These are phyloP conservation scores for Rhipidocladum racemiflorum DNA, from an alignment of 176 grass and related monocot genomes.

Conservation along the genomic window DNA sequence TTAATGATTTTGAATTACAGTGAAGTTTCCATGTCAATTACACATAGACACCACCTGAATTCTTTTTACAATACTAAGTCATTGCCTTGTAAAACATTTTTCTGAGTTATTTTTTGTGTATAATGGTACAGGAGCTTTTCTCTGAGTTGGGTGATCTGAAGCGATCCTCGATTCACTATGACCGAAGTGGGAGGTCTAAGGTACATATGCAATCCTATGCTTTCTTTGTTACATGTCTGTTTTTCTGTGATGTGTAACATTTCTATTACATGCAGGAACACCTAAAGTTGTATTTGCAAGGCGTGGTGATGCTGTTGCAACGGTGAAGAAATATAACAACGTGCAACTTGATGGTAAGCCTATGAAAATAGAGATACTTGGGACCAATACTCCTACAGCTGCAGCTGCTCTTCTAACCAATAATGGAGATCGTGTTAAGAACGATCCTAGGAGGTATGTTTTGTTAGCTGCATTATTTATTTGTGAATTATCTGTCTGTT, in stretches of 20 bases:
- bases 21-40: neutral
- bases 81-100: constrained; percentile 11
- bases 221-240: constrained; percentile 1
- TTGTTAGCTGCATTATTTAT: neutral
- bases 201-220: constrained; percentile 26
- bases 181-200: constrained; percentile 94
- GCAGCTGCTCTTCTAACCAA: constrained; percentile 41
- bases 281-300: too few relatives aligned
- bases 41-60: too few relatives aligned
- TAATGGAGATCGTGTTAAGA: constrained; percentile 38
- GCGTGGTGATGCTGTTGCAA: too few relatives aligned
- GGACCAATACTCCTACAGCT: constrained; percentile 65
- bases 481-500: neutral
- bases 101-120: constrained; percentile 12
- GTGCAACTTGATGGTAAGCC: too few relatives aligned
- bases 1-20: neutral
- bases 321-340: too few relatives aligned
- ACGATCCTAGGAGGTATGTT: constrained; percentile 56
- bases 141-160: constrained; percentile 98
- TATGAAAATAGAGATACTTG: constrained; percentile 95
- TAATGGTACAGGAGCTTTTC: constrained; percentile 59
- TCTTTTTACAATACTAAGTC: too few relatives aligned
- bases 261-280: too few relatives aligned
- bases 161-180: constrained; percentile 64
- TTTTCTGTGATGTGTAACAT: too few relatives aligned